Conservation (phyloP, 441 rosid genomes). For the Cnidoscolus chayamansa region DNA sequence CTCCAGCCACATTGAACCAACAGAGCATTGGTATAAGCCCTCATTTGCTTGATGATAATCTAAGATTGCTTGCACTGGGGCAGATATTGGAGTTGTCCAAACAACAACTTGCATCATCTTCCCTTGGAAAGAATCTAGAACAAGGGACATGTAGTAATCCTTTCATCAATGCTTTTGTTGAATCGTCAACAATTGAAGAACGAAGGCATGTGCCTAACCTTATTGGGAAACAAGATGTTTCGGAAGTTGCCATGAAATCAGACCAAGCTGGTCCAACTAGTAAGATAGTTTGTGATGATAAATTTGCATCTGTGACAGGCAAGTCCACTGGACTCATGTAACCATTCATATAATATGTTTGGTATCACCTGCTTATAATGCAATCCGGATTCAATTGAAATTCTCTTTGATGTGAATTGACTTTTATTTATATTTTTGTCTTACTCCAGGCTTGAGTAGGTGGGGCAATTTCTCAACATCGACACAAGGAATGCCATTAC, state of each 20-base stretch:
- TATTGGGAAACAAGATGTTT: constrained; percentile 23
- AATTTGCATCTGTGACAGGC: constrained; percentile 28
- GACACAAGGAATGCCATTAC: constrained; percentile 23
- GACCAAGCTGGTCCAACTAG: constrained; percentile 20
- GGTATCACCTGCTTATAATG: constrained; percentile 19
- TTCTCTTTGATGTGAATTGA: not conserved
- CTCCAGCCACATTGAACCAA: constrained; percentile 25
- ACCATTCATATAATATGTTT: constrained; percentile 3
- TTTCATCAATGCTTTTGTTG: constrained; percentile 29
- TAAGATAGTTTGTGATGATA: constrained; percentile 23
- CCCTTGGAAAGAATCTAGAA: constrained; percentile 30
- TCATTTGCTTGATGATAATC: constrained; percentile 39
- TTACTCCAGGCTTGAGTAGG: constrained; percentile 33
- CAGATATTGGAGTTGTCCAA: constrained; percentile 45
- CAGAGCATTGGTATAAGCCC: constrained; percentile 20
- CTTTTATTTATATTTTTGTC: constrained; percentile 9
- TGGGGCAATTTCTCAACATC: constrained; percentile 27
- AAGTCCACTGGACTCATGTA: constrained; percentile 13
- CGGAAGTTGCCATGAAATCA: constrained; percentile 23
- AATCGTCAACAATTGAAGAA: constrained; percentile 28
- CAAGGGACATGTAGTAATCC: constrained; percentile 23
- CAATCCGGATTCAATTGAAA: not conserved
- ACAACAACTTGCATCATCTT: constrained; percentile 35
- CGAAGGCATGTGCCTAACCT: constrained; percentile 19
- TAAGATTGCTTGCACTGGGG: constrained; percentile 41